These are phyloP conservation scores for Davidsoniella neocaledoniae DNA, from an alignment of 2,329 filamentous ascomycete genomes.

Conservation along the genomic window DNA sequence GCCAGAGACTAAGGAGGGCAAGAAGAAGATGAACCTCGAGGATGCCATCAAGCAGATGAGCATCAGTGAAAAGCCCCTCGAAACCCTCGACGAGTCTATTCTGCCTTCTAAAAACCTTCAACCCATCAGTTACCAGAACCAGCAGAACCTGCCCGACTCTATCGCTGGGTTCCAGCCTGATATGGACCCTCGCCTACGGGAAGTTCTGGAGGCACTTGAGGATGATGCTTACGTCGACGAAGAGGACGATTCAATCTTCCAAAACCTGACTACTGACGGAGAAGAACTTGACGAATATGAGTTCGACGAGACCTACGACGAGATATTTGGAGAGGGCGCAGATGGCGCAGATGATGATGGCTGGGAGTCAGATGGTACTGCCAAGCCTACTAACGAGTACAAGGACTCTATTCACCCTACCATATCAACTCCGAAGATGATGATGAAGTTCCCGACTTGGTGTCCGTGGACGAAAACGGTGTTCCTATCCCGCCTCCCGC, in stretches of 20 bases:
- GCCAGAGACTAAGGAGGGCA: slow-evolving; percentile 47
- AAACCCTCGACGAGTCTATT: slow-evolving; percentile 55
- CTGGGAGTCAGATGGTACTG: slow-evolving; percentile 90
- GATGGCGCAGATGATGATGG: slow-evolving; percentile 54
- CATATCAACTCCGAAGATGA: slow-evolving; percentile 9
- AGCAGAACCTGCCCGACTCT: slow-evolving; percentile 81
- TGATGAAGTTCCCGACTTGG: slow-evolving; percentile 31
- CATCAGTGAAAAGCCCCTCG: slow-evolving; percentile 34
- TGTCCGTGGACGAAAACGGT: slow-evolving; percentile 28
- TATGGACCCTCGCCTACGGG: slow-evolving; percentile 85
- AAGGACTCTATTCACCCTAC: slow-evolving; percentile 18
- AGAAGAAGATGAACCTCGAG: slow-evolving; percentile 63
- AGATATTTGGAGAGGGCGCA: slow-evolving; percentile 30
- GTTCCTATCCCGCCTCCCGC: slow-evolving; percentile 28
- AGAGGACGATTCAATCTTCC: slow-evolving; percentile 75
- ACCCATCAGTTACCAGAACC: slow-evolving; percentile 69
- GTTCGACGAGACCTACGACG: slow-evolving; percentile 51
- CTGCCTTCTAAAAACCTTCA: slow-evolving; percentile 65
- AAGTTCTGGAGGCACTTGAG: slow-evolving; percentile 83
- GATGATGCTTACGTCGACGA: slow-evolving; percentile 88
- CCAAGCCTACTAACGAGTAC: slow-evolving; percentile 51
- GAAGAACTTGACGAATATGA: slow-evolving; percentile 63
- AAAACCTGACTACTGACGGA: slow-evolving; percentile 49
- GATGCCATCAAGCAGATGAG: slow-evolving; percentile 57
- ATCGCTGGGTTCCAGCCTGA: slow-evolving; percentile 92